These are phyloP conservation scores for Kodamaea leandrae DNA, from an alignment of 805 yeast species.

Conservation along the genomic window DNA sequence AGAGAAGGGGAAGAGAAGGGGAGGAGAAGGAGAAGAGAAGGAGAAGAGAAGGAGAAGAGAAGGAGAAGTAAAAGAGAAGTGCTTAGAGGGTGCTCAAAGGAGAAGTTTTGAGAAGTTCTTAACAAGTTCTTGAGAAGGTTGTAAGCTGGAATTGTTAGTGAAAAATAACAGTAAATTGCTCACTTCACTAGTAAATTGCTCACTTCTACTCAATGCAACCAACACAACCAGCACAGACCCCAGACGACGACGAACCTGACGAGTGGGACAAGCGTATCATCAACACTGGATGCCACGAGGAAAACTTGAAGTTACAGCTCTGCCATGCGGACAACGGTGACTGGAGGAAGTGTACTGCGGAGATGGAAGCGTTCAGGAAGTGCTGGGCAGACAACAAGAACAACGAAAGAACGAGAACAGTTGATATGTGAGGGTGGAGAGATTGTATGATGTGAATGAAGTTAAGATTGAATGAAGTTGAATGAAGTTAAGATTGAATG, in stretches of 20 bases:
- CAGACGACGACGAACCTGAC: conserved; percentile 42
- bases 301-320: conserved; percentile 38
- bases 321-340: conserved; percentile 49
- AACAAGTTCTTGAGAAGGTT: no score
- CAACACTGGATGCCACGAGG: conserved; percentile 43
- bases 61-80: no score
- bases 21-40: no score
- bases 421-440: conserved; percentile 20
- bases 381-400: conserved; percentile 65
- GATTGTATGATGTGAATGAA: neutral
- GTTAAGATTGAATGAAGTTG: neutral
- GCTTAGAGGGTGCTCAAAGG: no score
- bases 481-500: neutral
- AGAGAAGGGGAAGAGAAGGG: no score
- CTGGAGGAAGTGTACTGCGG: conserved; percentile 37
- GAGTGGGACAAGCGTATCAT: conserved; percentile 49
- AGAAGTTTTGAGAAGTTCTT: no score
- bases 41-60: no score
- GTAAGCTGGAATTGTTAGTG: no score
- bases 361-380: conserved; percentile 55
- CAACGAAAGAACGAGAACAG: conserved; percentile 46
- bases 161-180: no score
- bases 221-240: neutral
- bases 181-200: no score
- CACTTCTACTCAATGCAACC: no score